Evolutionary conservation across 2,329 filamentous ascomycete species (phyloP).

Genomic region (Epichloe hybrida): DNA sequence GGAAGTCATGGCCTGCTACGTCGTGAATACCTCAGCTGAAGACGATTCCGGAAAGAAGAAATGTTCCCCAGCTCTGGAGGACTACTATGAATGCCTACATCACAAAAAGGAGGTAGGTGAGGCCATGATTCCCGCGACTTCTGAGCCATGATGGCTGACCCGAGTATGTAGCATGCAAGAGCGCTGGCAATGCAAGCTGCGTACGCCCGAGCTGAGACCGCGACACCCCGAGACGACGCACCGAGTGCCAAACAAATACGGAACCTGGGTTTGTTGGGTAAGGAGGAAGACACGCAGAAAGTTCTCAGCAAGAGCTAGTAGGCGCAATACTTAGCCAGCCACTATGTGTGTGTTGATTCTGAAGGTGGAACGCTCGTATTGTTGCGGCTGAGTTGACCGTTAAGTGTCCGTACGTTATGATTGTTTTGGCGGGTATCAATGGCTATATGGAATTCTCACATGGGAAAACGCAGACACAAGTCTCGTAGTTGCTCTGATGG

Average conservation of each 20-base stretch:
- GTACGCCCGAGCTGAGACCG: slow-evolving; percentile 66
- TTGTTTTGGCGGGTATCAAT: background rate
- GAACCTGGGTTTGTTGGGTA: slow-evolving; percentile 70
- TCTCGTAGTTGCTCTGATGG: background rate
- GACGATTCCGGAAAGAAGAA: slow-evolving; percentile 74
- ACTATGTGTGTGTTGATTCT: background rate
- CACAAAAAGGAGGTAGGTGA: slow-evolving; percentile 89
- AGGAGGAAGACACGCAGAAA: slow-evolving; percentile 65
- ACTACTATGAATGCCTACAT: slow-evolving; percentile 98
- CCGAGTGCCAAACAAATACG: slow-evolving; percentile 78
- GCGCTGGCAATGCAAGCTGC: slow-evolving; percentile 67
- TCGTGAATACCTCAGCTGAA: slow-evolving; percentile 75
- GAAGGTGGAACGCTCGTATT: background rate
- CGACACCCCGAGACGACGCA: slow-evolving; percentile 64
- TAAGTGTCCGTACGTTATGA: background rate
- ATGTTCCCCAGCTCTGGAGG: slow-evolving; percentile 73
- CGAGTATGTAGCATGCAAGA: slow-evolving; percentile 52
- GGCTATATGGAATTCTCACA: background rate
- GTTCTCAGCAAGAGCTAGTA: slow-evolving; percentile 28
- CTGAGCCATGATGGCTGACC: slow-evolving; percentile 7
- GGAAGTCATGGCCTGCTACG: slow-evolving; percentile 95
- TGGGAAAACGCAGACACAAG: background rate
- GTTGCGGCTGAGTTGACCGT: background rate
- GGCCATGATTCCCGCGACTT: background rate
- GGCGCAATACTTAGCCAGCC: background rate